A percentile compares a stretch with the other conserved stretches of the same genome.
Evolutionary conservation across 768 basidiomycete species (phyloP).

Genomic region (Termitomyces sp.): DNA sequence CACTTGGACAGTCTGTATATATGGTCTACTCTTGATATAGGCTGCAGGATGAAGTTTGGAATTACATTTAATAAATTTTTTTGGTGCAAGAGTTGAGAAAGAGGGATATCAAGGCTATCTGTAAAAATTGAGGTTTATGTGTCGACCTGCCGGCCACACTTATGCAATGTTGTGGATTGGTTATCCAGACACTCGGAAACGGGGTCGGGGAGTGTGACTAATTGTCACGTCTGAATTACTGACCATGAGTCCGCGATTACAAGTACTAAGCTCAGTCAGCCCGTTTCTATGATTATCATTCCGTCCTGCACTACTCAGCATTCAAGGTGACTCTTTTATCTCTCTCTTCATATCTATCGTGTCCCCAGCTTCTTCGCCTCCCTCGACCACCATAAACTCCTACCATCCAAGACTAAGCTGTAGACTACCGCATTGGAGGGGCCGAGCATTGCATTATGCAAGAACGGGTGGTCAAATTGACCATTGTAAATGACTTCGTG

Average conservation of each 20-base stretch:
- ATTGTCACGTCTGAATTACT: slow-evolving; percentile 13
- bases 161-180: no score
- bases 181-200: not conserved
- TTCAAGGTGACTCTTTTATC: slow-evolving; percentile 14
- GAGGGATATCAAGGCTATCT: not conserved
- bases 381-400: not conserved
- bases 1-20: not conserved
- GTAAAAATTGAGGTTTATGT: not conserved
- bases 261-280: slow-evolving; percentile 25
- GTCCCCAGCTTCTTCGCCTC: not conserved
- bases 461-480: slow-evolving; percentile 42
- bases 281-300: slow-evolving; percentile 25
- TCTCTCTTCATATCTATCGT: slow-evolving; percentile 1
- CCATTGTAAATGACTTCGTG: slow-evolving; percentile 49
- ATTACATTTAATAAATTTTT: not conserved
- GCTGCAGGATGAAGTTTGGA: not conserved
- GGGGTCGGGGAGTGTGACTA: slow-evolving; percentile 11
- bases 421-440: slow-evolving; percentile 1
- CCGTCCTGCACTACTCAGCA: slow-evolving; percentile 16
- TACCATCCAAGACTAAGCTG: not conserved
- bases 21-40: not conserved
- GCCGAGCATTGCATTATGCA: slow-evolving; percentile 29
- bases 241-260: slow-evolving; percentile 12
- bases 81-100: not conserved
- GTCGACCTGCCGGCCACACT: not conserved